phyloP scores from a whole-genome alignment of 177 flowering plant species.

The Telopea speciosissima region DNA sequence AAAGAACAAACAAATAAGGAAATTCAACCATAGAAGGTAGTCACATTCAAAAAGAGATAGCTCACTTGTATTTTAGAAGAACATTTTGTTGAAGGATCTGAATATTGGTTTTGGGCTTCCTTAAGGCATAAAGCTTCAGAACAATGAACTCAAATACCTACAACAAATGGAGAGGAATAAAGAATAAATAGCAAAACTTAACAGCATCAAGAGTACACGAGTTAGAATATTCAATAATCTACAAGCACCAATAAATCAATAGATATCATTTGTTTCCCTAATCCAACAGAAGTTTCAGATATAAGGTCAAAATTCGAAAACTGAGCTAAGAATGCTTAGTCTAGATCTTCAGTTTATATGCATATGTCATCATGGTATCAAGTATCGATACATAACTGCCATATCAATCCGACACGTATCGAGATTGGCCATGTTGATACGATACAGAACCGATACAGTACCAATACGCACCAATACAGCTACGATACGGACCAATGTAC shows the following conservation, averaged over 20 bases:
- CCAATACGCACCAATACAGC: too few relatives aligned
- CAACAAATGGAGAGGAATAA: slow-evolving; percentile 5
- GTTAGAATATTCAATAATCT: not conserved
- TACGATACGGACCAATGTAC: too few relatives aligned
- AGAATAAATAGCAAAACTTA: not conserved
- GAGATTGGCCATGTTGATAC: too few relatives aligned
- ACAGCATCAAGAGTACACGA: not conserved
- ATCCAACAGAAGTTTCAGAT: not conserved
- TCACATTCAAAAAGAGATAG: slow-evolving; percentile 4
- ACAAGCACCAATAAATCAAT: not conserved
- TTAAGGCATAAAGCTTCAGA: slow-evolving; percentile 91
- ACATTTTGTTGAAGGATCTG: slow-evolving; percentile 98
- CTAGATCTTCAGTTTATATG: not conserved
- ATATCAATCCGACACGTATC: too few relatives aligned
- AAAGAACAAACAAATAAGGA: not conserved
- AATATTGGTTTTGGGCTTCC: slow-evolving; percentile 96
- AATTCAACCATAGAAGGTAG: not conserved
- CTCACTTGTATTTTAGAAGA: slow-evolving; percentile 93
- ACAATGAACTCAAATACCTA: slow-evolving; percentile 91
- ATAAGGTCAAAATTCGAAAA: too few relatives aligned
- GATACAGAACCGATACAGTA: too few relatives aligned
- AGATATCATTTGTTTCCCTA: not conserved
- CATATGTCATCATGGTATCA: too few relatives aligned
- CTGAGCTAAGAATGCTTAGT: not conserved
- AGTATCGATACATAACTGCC: too few relatives aligned